Evolutionary conservation across 139 green algal genomes (phyloP).

Genomic region (Monoraphidium neglectum): DNA sequence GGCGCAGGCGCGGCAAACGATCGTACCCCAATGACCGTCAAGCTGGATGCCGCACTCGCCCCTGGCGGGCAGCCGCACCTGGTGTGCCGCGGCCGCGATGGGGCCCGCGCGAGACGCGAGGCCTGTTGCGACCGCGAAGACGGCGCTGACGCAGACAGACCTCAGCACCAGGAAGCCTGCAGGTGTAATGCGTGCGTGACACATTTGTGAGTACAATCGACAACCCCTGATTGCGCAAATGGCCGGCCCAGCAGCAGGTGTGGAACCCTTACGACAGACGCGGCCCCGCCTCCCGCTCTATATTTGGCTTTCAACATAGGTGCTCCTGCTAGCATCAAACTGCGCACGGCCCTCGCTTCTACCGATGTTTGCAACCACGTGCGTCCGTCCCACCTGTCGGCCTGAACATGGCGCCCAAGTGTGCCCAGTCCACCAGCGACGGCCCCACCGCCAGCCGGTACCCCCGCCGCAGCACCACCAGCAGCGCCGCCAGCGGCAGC

Average conservation of each 20-base stretch:
- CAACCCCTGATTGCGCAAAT: no score
- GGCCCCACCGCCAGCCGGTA: neutral
- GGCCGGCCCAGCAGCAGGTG: no score
- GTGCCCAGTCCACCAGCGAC: slow-evolving; percentile 4
- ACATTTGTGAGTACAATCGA: no score
- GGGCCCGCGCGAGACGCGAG: slow-evolving; percentile 46
- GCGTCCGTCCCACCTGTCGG: neutral
- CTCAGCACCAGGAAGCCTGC: slow-evolving; percentile 69
- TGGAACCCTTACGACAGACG: no score
- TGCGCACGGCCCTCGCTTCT: no score
- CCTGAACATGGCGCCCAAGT: slow-evolving; percentile 16
- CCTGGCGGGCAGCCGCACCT: slow-evolving; percentile 12
- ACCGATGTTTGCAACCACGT: neutral
- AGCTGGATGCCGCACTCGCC: no score
- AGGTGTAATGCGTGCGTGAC: no score
- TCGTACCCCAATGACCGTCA: no score
- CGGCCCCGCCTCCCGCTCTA: no score
- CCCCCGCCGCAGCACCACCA: slow-evolving; percentile 2
- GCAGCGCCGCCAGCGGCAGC: slow-evolving; percentile 6
- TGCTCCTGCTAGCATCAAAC: no score
- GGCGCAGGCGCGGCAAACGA: no score
- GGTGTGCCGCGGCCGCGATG: slow-evolving; percentile 18
- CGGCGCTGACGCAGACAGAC: slow-evolving; percentile 54
- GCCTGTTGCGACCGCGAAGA: slow-evolving; percentile 60
- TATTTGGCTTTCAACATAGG: no score